Evolutionary conservation across 805 yeast genomes (phyloP).

Genomic region (Saccharomycopsis guyanensis): DNA sequence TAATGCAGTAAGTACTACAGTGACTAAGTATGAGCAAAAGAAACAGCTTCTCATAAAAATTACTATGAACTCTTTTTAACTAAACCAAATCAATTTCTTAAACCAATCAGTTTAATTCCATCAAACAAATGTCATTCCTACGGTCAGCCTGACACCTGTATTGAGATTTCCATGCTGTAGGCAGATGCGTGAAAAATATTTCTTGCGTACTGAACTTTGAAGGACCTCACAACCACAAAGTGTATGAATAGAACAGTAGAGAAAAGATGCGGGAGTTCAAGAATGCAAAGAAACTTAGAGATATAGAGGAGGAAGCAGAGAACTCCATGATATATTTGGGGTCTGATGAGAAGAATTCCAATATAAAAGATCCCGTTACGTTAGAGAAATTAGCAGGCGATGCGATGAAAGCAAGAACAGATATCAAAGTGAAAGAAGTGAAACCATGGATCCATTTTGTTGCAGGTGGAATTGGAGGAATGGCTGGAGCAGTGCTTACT

Average conservation of each 20-base stretch:
- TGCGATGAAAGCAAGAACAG: background rate
- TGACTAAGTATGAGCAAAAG: no score
- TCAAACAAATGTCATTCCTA: no score
- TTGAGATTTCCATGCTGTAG: no score
- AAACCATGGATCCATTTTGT: conserved; percentile 71
- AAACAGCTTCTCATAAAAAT: no score
- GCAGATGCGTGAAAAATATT: background rate
- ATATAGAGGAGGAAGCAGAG: conserved; percentile 45
- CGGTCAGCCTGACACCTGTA: no score
- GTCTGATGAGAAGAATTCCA: conserved; percentile 64
- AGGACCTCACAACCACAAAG: background rate
- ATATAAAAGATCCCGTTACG: conserved; percentile 34
- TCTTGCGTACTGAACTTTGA: background rate
- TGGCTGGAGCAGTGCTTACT: conserved; percentile 93
- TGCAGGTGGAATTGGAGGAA: conserved; percentile 94
- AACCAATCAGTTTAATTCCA: no score
- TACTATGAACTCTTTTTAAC: no score
- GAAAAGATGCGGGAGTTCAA: background rate
- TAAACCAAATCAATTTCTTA: no score
- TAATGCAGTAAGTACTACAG: no score
- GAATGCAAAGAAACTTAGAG: conserved; percentile 22
- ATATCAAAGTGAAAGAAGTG: conserved; percentile 25
- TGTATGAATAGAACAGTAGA: background rate
- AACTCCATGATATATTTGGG: conserved; percentile 56
- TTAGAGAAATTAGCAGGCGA: no score